Evolutionary conservation across 345 rosid species (phyloP), one percentile per base, ranked within the genome.

Genomic region (Psidium guajava): DNA sequence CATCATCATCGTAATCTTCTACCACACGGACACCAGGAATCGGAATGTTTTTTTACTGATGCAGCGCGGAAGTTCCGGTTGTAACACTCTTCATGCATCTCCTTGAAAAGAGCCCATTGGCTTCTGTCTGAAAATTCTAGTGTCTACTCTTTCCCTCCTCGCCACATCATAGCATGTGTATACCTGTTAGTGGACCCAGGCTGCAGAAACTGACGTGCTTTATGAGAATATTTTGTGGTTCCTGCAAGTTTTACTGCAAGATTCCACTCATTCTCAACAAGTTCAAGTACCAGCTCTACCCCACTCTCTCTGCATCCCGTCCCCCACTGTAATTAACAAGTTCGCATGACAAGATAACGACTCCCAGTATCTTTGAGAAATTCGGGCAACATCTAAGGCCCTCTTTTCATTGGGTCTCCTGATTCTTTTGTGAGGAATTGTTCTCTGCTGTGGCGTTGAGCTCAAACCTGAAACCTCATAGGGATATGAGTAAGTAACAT

Each of bases 81-180:
- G 88, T 93, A 91, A 90, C 99, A 96, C 91, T 97, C 99, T 93
- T 96, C 98, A 92, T 97, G 95, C 98, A 97, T 93, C 94, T 95
- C 98, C 91, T 95, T 97, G 87, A 97, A 97, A 85, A 93, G 92
- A 83, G 91, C 91, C 98, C 99, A 97, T 87, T 96, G 98, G 86
- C 98, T 93, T 82, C 98, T 89, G 77, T 96, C 98, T 81, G 95
- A 88, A 90, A 97, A 97, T 87, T 96, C 99, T 86, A 96, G 88
- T 51, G 84, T 91, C 99, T 98, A 97, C 86, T 97, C 98, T 87
- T 97, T 97, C 86, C 98, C 98, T 82, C 96, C 99, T 92, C 95
- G 96, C 99, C 99, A 97, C 96, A 95, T 96, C 98, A 97, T 97
- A 58, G 98, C 99, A 95, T 97, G 98, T 4, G 98, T 96, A 75